Conservation (phyloP, 805 yeast genomes). For the Lachancea cidri region DNA sequence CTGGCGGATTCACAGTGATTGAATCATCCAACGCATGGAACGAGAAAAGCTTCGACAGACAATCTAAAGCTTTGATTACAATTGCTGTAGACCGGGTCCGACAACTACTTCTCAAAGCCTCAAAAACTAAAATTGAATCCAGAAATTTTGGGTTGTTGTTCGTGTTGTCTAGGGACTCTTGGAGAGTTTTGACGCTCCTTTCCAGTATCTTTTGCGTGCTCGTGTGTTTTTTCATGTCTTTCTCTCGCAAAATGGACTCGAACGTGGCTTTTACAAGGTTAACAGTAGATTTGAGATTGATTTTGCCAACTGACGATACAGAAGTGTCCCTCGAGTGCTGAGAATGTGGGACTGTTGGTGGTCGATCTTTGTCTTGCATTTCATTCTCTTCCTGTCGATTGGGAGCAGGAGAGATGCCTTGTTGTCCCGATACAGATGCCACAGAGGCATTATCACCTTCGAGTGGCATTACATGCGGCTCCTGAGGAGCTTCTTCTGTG, state of each 20-base stretch:
- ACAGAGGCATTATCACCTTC: conserved; percentile 5
- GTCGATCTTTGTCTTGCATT: background rate
- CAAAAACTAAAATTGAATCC: conserved; percentile 57
- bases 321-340: conserved; percentile 7
- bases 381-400: background rate
- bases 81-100: conserved; percentile 61
- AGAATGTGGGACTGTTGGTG: background rate
- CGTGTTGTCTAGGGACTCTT: conserved; percentile 24
- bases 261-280: conserved; percentile 52
- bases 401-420: conserved; percentile 3
- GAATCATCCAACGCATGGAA: conserved; percentile 65
- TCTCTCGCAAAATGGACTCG: conserved; percentile 49
- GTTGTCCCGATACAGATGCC: conserved; percentile 3
- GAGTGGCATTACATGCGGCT: background rate
- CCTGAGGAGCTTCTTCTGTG: conserved; percentile 1
- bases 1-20: conserved; percentile 44
- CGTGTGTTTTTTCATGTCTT: conserved; percentile 52
- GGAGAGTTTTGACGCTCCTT: conserved; percentile 29
- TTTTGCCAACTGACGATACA: conserved; percentile 4
- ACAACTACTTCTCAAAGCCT: conserved; percentile 71
- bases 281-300: conserved; percentile 31
- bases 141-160: conserved; percentile 29
- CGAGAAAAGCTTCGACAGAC: conserved; percentile 84
- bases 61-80: conserved; percentile 72
- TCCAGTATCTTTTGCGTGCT: conserved; percentile 31